Percentiles rank a stretch among this genome's conserved stretches.
These are phyloP conservation scores for Saitozyma sp. DNA, from an alignment of 768 basidiomycete genomes.

Conservation along the genomic window DNA sequence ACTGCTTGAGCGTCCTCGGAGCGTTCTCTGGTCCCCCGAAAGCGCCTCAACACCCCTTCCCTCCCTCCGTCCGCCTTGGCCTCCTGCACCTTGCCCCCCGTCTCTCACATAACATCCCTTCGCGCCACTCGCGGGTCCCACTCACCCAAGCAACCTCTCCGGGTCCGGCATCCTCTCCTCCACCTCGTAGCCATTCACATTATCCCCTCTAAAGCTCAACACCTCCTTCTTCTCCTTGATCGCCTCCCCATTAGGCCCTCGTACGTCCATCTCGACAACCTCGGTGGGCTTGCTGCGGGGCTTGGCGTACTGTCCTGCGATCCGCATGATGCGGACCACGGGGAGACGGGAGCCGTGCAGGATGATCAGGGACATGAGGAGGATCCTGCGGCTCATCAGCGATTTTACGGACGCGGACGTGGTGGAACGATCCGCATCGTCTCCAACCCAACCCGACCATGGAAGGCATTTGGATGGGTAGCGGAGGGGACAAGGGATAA, in stretches of 20 bases:
- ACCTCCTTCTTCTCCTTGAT: conserved; percentile 60
- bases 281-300: conserved; percentile 84
- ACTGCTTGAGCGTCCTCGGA: too few relatives aligned
- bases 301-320: conserved; percentile 96
- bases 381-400: conserved; percentile 56
- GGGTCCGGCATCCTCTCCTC: conserved; percentile 87
- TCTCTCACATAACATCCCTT: too few relatives aligned
- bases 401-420: too few relatives aligned
- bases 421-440: too few relatives aligned
- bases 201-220: conserved; percentile 92
- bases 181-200: conserved; percentile 77
- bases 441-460: not conserved
- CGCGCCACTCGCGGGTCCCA: not conserved
- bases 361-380: conserved; percentile 92
- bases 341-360: conserved; percentile 91
- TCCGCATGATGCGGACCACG: conserved; percentile 71
- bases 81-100: too few relatives aligned
- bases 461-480: not conserved
- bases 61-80: too few relatives aligned
- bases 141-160: conserved; percentile 75
- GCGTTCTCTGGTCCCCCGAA: too few relatives aligned
- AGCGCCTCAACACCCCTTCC: too few relatives aligned
- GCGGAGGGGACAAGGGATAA: not conserved
- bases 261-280: conserved; percentile 55
- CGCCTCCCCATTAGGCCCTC: conserved; percentile 14